Evolutionary conservation across 306 rosid species (phyloP).

Genomic region (Herpetospermum pedunculosum): DNA sequence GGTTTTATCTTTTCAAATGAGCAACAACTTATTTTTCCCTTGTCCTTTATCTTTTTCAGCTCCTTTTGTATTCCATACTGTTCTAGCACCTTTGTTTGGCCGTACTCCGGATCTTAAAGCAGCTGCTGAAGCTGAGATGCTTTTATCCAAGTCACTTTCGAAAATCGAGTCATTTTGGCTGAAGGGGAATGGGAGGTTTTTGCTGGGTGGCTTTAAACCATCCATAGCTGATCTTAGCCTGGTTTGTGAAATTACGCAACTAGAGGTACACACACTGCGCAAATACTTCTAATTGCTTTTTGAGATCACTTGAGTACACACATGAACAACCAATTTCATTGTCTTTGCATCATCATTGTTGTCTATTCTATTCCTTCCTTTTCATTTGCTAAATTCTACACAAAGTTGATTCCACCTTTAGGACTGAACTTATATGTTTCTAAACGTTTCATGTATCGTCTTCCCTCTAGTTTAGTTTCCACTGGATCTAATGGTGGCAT

Average conservation of each 20-base stretch:
- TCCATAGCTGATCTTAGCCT: slow-evolving; percentile 73
- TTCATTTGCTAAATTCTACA: background rate
- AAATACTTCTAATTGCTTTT: background rate
- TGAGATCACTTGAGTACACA: background rate
- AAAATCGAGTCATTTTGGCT: slow-evolving; percentile 68
- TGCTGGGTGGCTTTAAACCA: slow-evolving; percentile 62
- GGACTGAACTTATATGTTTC: background rate
- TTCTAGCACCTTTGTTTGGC: slow-evolving; percentile 64
- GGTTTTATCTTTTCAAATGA: background rate
- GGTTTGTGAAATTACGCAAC: slow-evolving; percentile 74
- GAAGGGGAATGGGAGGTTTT: slow-evolving; percentile 45
- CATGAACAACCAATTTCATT: background rate
- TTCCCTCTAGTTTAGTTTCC: background rate
- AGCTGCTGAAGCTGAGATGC: slow-evolving; percentile 58
- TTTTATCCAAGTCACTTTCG: slow-evolving; percentile 53
- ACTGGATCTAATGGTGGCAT: background rate
- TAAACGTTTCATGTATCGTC: background rate
- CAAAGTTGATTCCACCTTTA: background rate
- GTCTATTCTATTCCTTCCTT: background rate
- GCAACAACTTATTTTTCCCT: background rate
- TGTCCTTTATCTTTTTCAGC: slow-evolving; percentile 34
- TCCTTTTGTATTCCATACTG: slow-evolving; percentile 29
- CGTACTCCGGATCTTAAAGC: slow-evolving; percentile 36
- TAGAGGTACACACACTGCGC: slow-evolving; percentile 39
- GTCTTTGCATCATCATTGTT: background rate